Evolutionary conservation across 805 yeast species (phyloP).

Genomic region (Candida railenensis): DNA sequence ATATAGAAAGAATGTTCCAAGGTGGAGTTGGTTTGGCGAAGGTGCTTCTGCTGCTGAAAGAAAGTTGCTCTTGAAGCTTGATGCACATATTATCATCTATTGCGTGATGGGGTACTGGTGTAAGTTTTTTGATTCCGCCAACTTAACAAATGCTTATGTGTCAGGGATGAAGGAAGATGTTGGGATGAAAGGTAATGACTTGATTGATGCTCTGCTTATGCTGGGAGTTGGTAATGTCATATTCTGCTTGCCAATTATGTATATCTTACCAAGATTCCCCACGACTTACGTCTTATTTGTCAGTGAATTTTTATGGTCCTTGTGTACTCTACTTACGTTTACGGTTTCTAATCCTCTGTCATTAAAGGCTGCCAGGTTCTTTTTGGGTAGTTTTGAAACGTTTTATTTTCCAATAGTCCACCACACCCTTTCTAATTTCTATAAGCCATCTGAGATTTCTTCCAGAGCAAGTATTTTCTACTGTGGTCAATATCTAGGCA

Average conservation of each 20-base stretch:
- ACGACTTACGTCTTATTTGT: constrained; percentile 13
- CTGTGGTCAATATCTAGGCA: constrained; percentile 29
- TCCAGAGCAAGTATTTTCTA: constrained; percentile 26
- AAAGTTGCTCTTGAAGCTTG: constrained; percentile 28
- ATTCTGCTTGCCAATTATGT: constrained; percentile 24
- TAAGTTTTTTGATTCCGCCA: constrained; percentile 20
- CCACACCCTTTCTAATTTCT: constrained; percentile 23
- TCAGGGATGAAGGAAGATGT: constrained; percentile 22
- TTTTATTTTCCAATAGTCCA: constrained; percentile 26
- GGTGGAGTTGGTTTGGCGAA: constrained; percentile 24
- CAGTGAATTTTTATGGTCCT: constrained; percentile 18
- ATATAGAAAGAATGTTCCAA: constrained; percentile 19
- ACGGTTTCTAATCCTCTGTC: constrained; percentile 16
- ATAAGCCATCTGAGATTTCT: constrained; percentile 22
- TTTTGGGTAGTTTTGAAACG: constrained; percentile 25
- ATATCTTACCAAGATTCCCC: constrained; percentile 18
- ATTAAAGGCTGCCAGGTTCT: constrained; percentile 24
- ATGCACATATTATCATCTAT: constrained; percentile 23
- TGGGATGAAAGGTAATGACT: constrained; percentile 27
- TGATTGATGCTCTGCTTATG: constrained; percentile 24
- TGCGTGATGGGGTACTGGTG: constrained; percentile 27
- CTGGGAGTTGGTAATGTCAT: constrained; percentile 23
- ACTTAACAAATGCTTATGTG: constrained; percentile 25
- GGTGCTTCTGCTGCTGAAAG: constrained; percentile 27
- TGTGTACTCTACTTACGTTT: constrained; percentile 20